Conservation (phyloP, 1,284 basidiomycete species). For the Cutaneotrichosporon sp. region DNA sequence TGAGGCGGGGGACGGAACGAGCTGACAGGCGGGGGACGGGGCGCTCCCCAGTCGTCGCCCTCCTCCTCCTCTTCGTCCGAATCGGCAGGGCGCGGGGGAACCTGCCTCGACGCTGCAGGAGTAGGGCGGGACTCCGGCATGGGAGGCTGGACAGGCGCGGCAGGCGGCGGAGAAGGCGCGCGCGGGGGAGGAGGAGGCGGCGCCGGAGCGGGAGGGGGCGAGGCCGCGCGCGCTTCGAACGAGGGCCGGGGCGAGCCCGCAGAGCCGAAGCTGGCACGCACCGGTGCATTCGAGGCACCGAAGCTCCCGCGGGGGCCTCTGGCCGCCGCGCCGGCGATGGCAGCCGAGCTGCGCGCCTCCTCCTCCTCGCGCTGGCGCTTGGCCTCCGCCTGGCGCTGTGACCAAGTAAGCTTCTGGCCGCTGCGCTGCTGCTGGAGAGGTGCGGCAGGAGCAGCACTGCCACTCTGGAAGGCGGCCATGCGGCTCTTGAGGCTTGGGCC, state of each 20-base stretch:
- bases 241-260: conserved; percentile 13
- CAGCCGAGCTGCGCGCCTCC: conserved; percentile 66
- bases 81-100: conserved; percentile 35
- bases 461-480: conserved; percentile 45
- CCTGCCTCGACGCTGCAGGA: conserved; percentile 14
- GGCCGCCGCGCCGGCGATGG: conserved; percentile 38
- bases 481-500: conserved; percentile 40
- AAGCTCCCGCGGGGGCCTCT: conserved; percentile 20
- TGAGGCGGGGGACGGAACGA: conserved; percentile 27
- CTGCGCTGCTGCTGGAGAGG: conserved; percentile 26
- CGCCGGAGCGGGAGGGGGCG: conserved; percentile 35
- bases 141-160: conserved; percentile 24
- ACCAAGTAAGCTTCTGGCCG: conserved; percentile 81
- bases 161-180: conserved; percentile 26
- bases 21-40: conserved; percentile 32
- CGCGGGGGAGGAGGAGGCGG: conserved; percentile 22
- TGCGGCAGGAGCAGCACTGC: conserved; percentile 21
- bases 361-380: conserved; percentile 83
- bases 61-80: conserved; percentile 41
- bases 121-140: background rate
- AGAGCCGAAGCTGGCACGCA: conserved; percentile 3
- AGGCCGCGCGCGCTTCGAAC: conserved; percentile 28
- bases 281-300: conserved; percentile 16
- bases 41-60: conserved; percentile 45
- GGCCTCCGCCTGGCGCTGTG: conserved; percentile 78